Percentiles rank a stretch among this genome's conserved stretches.
phyloP scores from a whole-genome alignment of 169 alveolate species.

The Cryptosporidium meleagridis region DNA sequence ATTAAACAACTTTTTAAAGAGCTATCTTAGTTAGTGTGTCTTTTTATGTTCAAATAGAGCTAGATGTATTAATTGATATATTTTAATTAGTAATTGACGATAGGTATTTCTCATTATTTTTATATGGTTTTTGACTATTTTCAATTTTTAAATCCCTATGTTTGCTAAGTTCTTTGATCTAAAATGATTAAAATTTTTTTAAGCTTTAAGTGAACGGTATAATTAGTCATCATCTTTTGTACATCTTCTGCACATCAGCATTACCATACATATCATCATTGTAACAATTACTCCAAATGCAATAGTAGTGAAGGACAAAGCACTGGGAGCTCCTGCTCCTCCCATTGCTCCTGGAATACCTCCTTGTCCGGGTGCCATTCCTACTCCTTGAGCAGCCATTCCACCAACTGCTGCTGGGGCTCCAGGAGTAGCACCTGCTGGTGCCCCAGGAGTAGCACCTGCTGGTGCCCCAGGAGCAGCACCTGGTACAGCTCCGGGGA shows the following conservation, averaged over 20 bases:
- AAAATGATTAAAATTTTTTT: background rate
- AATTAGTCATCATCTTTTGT: slow-evolving; percentile 59
- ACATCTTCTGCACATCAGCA: slow-evolving; percentile 68
- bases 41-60: no score
- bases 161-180: background rate
- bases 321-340: slow-evolving; percentile 45
- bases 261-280: slow-evolving; percentile 74
- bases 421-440: slow-evolving; percentile 34
- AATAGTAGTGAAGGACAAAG: slow-evolving; percentile 50
- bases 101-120: no score
- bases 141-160: background rate
- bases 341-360: background rate
- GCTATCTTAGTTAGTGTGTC: no score
- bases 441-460: background rate
- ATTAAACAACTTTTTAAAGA: background rate
- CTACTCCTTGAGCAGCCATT: background rate
- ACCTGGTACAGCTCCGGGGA: background rate
- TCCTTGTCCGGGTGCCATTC: slow-evolving; percentile 18
- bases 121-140: no score
- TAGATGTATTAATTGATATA: background rate
- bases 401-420: slow-evolving; percentile 13
- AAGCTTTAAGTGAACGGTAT: background rate
- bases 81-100: background rate
- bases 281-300: slow-evolving; percentile 31
- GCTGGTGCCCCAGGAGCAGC: slow-evolving; percentile 7